Percentiles rank a stretch among this genome's conserved stretches.
Evolutionary conservation across 1,284 basidiomycete genomes (phyloP).

Genomic region (Leccinum subrobustum): DNA sequence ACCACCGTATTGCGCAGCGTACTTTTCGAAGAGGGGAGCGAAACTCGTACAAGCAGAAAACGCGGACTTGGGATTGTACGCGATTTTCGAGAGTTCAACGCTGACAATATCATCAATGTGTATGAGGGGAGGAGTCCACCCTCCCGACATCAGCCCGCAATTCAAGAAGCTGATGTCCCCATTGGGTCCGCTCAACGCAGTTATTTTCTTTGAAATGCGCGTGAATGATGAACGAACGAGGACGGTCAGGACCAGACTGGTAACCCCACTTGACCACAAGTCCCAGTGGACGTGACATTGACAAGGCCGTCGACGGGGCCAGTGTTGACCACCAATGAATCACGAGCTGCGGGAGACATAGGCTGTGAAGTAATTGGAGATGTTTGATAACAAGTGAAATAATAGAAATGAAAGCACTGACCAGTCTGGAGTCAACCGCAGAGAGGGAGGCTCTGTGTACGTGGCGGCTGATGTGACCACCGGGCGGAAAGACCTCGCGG

Average conservation of each 20-base stretch:
- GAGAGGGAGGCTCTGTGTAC: background rate
- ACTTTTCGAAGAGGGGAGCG: conserved; percentile 60
- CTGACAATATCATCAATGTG: background rate
- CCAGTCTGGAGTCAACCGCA: background rate
- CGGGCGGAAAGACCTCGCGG: background rate
- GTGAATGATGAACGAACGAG: conserved; percentile 1
- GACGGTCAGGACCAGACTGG: conserved; percentile 36
- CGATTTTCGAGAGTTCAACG: background rate
- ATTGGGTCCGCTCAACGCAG: conserved; percentile 62
- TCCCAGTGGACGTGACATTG: conserved; percentile 14
- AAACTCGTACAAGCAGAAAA: conserved; percentile 62
- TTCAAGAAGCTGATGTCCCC: conserved; percentile 76
- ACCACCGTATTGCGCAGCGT: conserved; percentile 50
- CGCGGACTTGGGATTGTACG: conserved; percentile 43
- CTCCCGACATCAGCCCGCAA: conserved; percentile 62
- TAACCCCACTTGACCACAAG: conserved; percentile 39
- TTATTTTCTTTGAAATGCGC: conserved; percentile 28
- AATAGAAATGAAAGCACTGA: background rate
- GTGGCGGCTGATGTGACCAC: background rate
- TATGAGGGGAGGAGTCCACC: background rate
- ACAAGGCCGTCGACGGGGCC: conserved; percentile 14
- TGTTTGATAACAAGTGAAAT: background rate
- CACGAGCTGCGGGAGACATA: background rate
- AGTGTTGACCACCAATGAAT: background rate
- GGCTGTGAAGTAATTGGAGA: background rate